Evolutionary conservation across 1,284 basidiomycete genomes (phyloP), one percentile per base, ranked within the genome.

Genomic region (Phellinidium pouzarii): DNA sequence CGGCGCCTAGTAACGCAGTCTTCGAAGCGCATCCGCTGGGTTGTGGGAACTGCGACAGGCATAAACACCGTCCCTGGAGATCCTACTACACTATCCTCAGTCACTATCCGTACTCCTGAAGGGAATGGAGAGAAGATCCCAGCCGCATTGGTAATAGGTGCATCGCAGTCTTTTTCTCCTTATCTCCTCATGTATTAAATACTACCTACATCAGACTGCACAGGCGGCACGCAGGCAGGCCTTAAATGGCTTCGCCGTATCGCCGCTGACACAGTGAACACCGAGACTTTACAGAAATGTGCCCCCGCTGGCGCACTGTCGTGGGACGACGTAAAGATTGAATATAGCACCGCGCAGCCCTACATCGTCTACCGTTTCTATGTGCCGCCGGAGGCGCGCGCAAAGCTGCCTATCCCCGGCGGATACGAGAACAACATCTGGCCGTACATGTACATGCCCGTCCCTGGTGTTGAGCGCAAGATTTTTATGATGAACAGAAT

Each of bases 161-260:
- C 31, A 34, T 34, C 9, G 3, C 31, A 19, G 14, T n/a, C 19
- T 26, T 22, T n/a, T 20, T 1, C 11, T 27, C 20, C 23, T 41
- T 31, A 25, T 4, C 12, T 27, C 29, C 14, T 3, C 23, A 40
- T 25, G 20, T 5, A 25, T 48, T 40, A 31, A 34, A 34, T 8
- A 14, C 22, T 23, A n/a, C 3, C n/a, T 9, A 26, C 38, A 44
- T 31, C 31, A 58, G 56, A 58, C 38, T 55, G 56, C 44, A 55
- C 56, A 3, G 56, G 56, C 7, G 44, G 43, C 1, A 50, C 53
- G n/a, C 56, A 58, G 29, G 56, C 56, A 8, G 56, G 56, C 4
- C 40, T 55, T 6, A 58, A 58, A 31, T 55, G 52, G 50, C 31
- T 55, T n/a, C 31, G 23, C 6, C 53, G 53, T 19, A 22, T 49